Evolutionary conservation across 78 protist genomes (phyloP), one percentile per base, ranked within the genome.

Genomic region (Cavenderia fasciculata): DNA sequence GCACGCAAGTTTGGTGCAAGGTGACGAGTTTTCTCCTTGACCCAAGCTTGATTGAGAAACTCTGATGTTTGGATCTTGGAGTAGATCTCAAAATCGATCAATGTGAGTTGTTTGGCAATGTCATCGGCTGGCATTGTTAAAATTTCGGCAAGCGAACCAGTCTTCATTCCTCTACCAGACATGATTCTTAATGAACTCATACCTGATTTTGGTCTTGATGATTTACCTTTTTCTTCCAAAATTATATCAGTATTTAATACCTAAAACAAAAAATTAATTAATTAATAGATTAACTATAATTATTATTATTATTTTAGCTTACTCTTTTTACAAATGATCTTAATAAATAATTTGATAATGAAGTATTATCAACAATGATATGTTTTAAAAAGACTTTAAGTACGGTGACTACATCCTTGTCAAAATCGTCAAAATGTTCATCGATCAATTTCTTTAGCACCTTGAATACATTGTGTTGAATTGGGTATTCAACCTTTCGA

Each of bases 61-160:
- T 95, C 97, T 0, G 78, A 33, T 0, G 95, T 12, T 59, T 85
- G 95, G 19, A 87, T 95, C 7, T 46, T 59, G 11, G 78, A 72
- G n/a, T 65, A 92, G 49, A 89, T 72, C 12, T 77, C 94, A 86
- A 85, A 89, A 21, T 95, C 97, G 8, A 95, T 61, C 49, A 95
- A 57, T 43, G 95, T 95, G 95, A 95, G 18, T 41, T 95, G 95
- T 40, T 93, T 82, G 1, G 90, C 90, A 56, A 82, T 82, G 14
- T 82, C 90, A 18, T 82, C 90, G 38, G 90, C 90, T 34, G 90
- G 78, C 36, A 82, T 25, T 33, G 78, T 21, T 0, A 82, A 46
- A 21, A 82, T 46, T 1, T 82, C 90, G 33, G 19, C 41, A 41
- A 57, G 63, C 41, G 74, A 38, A 40, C 44, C 31, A 65, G 77